These are phyloP conservation scores for Entonaema liquescens DNA, from an alignment of 495 filamentous ascomycete genomes.

Conservation along the genomic window DNA sequence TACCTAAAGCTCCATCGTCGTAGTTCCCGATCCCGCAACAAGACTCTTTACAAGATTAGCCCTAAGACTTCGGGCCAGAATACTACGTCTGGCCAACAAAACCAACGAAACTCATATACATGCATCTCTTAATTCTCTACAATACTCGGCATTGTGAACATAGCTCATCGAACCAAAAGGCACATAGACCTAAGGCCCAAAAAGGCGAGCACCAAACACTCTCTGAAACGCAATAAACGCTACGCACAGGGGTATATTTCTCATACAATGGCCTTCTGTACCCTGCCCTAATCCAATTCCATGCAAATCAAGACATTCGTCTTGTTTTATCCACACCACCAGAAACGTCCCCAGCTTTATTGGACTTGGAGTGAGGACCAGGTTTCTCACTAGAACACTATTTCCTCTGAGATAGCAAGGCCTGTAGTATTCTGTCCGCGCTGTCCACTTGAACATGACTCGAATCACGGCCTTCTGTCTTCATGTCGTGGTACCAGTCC, in stretches of 20 bases:
- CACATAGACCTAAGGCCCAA: not conserved
- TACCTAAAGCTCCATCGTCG: not conserved
- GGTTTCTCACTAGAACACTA: not conserved
- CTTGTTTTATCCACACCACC: not conserved
- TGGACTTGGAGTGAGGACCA: not conserved
- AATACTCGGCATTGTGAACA: not conserved
- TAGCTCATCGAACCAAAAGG: not conserved
- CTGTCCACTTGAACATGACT: constrained; percentile 51
- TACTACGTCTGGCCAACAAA: not conserved
- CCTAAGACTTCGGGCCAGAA: not conserved
- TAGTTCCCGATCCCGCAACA: not conserved
- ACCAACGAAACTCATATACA: not conserved
- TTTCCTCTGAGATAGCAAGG: constrained; percentile 14
- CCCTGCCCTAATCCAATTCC: not conserved
- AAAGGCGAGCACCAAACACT: no score
- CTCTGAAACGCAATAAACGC: not conserved
- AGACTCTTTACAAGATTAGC: not conserved
- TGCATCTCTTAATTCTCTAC: not conserved
- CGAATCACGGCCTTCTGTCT: constrained; percentile 50
- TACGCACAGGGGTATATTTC: not conserved
- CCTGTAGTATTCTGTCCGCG: constrained; percentile 48
- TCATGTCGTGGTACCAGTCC: constrained; percentile 56
- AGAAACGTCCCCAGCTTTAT: not conserved
- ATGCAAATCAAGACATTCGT: not conserved
- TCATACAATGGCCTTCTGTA: not conserved